Base-by-base conservation (phyloP, 306 rosid species). In the Rosa lucieae region DNA sequence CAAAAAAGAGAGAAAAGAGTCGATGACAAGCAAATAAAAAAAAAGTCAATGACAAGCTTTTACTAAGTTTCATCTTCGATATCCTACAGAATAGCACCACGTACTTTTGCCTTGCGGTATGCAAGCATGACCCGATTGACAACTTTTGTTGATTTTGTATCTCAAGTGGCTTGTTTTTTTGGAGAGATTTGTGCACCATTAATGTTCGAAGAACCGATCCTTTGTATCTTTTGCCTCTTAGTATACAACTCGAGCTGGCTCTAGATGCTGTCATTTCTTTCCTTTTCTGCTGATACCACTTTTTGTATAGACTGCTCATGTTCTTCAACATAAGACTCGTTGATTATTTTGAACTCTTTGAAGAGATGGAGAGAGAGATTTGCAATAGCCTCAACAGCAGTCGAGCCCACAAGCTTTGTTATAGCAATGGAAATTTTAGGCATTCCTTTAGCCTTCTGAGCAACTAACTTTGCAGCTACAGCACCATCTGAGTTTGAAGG, bases 361-460 rank as follows among this genome's bases (percentile, higher is more conserved):
- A 92, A 89, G 55, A 92, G 97, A 65, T 86, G 84, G 70, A 83
- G 77, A 67, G 93, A 89, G 42, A 91, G 70, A 66, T 79, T 89
- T 79, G 91, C 85, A 82, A 81, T 82, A 42, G 92, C 91, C 67
- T 88, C 89, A 74, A 74, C 77, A 56, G 94, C 97, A 81, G 90
- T 84, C 67, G 89, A 77, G 52, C 82, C 95, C 75, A 75, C 62
- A 72, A 94, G 91, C 85, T 87, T 91, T 56, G 86, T 77, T 59
- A 94, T 95, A 77, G 89, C 80, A 83, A 92, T 83, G 81, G 91
- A 85, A 56, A 92, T 89, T 35, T 86, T 78, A 26, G 99, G 97
- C 99, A 94, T 87, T 70, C 97, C 97, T 85, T 92, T 94, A 43
- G 91, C 87, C 84, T 89, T 92, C 86, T 94, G 97, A 82, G 92